A percentile compares a stretch with the other conserved stretches of the same genome.
phyloP scores from a whole-genome alignment of 805 yeast genomes.

The Yamadazyma sp. region DNA sequence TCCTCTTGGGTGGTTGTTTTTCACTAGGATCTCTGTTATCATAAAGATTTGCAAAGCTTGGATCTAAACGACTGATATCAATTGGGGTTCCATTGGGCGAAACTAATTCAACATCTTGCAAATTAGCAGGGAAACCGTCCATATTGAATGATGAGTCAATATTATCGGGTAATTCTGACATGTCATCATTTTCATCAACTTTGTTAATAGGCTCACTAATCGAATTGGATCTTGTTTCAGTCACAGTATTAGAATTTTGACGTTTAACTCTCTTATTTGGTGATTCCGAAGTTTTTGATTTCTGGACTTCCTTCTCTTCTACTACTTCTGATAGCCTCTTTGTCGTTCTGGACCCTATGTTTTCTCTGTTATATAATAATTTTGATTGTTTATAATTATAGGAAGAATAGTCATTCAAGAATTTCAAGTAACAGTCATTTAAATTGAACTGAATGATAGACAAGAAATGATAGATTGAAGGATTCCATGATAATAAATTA shows the following conservation, averaged over 20 bases:
- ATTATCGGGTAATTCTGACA: not conserved
- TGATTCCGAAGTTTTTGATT: not conserved
- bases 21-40: slow-evolving; percentile 10
- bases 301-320: slow-evolving; percentile 1
- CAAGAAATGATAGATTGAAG: slow-evolving; percentile 40
- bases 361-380: slow-evolving; percentile 8
- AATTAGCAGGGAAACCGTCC: not conserved
- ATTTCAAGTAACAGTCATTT: slow-evolving; percentile 36
- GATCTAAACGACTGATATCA: not conserved
- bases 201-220: slow-evolving; percentile 1
- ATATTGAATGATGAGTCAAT: not conserved
- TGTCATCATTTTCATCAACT: not conserved
- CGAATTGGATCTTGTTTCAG: not conserved
- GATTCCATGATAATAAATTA: slow-evolving; percentile 39
- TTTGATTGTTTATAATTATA: slow-evolving; percentile 12
- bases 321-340: slow-evolving; percentile 2
- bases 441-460: slow-evolving; percentile 37
- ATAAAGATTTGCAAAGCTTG: not conserved
- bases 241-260: not conserved
- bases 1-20: slow-evolving; percentile 6
- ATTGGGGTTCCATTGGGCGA: not conserved
- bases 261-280: not conserved
- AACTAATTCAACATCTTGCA: not conserved
- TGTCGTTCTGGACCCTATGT: slow-evolving; percentile 9
- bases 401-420: slow-evolving; percentile 30